A percentile compares a stretch with the other conserved stretches of the same genome.
phyloP scores from a whole-genome alignment of 106 monocot genomes.

The Chionographis japonica region DNA sequence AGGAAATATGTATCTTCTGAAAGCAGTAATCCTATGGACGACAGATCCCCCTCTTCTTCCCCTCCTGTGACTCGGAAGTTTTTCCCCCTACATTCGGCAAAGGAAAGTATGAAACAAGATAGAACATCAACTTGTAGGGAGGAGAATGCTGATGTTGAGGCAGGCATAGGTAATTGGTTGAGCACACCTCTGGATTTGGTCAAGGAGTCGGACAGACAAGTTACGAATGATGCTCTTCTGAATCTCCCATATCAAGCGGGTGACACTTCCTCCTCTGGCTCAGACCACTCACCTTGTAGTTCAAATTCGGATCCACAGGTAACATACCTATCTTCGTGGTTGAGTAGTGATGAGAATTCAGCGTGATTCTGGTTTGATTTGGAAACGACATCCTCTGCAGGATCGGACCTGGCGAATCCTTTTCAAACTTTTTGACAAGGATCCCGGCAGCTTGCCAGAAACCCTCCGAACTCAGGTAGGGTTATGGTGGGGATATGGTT shows the following conservation, averaged over 20 bases:
- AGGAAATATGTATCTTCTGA: slow-evolving; percentile 38
- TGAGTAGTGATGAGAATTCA: too few relatives aligned
- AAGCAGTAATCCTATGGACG: slow-evolving; percentile 39
- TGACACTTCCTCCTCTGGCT: slow-evolving; percentile 35
- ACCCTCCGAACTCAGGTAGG: slow-evolving; percentile 30
- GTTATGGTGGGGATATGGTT: not conserved
- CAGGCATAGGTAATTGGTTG: slow-evolving; percentile 14
- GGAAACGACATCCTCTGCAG: slow-evolving; percentile 4
- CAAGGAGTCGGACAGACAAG: slow-evolving; percentile 17
- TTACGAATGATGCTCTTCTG: slow-evolving; percentile 5
- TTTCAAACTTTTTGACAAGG: slow-evolving; percentile 47
- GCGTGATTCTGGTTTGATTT: too few relatives aligned
- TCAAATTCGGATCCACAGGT: slow-evolving; percentile 46
- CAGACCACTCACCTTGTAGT: slow-evolving; percentile 47
- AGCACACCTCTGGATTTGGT: slow-evolving; percentile 14
- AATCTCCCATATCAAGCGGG: slow-evolving; percentile 19
- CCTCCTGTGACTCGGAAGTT: slow-evolving; percentile 29
- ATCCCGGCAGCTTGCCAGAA: slow-evolving; percentile 34
- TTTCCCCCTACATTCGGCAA: slow-evolving; percentile 27
- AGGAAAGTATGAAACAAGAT: slow-evolving; percentile 14
- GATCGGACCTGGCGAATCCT: slow-evolving; percentile 41
- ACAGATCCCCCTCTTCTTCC: slow-evolving; percentile 41
- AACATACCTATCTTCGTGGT: not conserved
- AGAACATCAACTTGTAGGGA: slow-evolving; percentile 8
- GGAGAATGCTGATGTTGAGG: slow-evolving; percentile 10